phyloP scores from a whole-genome alignment of 345 rosid genomes.

The Hirschfeldia incana region DNA sequence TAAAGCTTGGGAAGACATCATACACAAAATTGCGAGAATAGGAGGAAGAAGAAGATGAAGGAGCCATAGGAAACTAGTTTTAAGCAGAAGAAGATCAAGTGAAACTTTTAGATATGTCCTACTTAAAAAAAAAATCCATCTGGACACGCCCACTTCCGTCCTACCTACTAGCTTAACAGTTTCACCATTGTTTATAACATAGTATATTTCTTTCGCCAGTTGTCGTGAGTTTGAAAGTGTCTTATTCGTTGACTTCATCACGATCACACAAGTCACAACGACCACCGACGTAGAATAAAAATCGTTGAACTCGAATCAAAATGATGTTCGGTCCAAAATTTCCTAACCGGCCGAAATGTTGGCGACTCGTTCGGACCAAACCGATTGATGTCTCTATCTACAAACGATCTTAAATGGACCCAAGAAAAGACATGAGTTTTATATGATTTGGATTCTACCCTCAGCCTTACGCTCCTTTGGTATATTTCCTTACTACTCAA shows the following conservation, averaged over 20 bases:
- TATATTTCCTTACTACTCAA: constrained; percentile 18
- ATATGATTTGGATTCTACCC: constrained; percentile 18
- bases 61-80: not conserved
- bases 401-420: constrained; percentile 2
- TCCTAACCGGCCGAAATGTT: not conserved
- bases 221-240: too few species aligned
- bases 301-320: not conserved
- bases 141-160: too few species aligned
- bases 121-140: too few species aligned
- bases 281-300: not conserved
- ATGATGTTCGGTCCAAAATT: not conserved
- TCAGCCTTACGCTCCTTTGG: constrained; percentile 23
- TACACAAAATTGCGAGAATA: not conserved
- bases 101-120: too few species aligned
- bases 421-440: constrained; percentile 22
- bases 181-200: not conserved
- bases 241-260: not conserved
- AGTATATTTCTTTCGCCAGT: not conserved
- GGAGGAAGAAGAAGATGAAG: not conserved
- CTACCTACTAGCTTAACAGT: not conserved
- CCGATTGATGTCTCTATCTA: not conserved
- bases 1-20: not conserved
- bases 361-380: not conserved
- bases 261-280: not conserved
- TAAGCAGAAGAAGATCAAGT: not conserved